A percentile compares a stretch with the other conserved stretches of the same genome.
phyloP scores from a whole-genome alignment of 768 basidiomycete genomes.

The Hygrocybe coccinea region DNA sequence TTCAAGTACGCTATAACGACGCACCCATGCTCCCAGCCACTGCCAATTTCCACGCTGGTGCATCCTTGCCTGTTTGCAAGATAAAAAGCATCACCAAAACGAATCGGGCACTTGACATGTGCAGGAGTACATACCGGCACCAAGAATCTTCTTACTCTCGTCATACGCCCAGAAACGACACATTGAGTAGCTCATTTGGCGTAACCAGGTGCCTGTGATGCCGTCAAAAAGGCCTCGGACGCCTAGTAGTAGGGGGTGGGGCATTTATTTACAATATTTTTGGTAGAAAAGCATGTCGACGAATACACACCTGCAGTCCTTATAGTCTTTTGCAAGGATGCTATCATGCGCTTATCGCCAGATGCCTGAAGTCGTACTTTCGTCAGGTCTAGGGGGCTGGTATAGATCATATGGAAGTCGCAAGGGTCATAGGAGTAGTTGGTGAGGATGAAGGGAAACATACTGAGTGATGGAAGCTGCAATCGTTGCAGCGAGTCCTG shows the following conservation, averaged over 20 bases:
- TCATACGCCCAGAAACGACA: conserved; percentile 95
- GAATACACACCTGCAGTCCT: conserved; percentile 60
- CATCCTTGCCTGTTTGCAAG: conserved; percentile 40
- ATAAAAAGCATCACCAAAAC: neutral
- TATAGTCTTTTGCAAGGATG: conserved; percentile 77
- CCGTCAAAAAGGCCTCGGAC: conserved; percentile 77
- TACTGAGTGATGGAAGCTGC: conserved; percentile 87
- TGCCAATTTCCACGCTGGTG: conserved; percentile 78
- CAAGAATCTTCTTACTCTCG: conserved; percentile 79
- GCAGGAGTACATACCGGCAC: conserved; percentile 38
- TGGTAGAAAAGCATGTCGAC: conserved; percentile 3
- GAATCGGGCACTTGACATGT: neutral
- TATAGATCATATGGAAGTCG: neutral
- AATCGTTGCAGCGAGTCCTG: conserved; percentile 76
- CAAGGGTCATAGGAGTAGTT: neutral
- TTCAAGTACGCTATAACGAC: conserved; percentile 18
- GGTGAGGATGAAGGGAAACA: conserved; percentile 20
- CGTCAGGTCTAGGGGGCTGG: conserved; percentile 78
- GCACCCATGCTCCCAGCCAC: conserved; percentile 81
- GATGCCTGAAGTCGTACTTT: conserved; percentile 90
- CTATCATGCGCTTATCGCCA: conserved; percentile 87
- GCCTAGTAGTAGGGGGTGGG: conserved; percentile 42
- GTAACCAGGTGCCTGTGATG: conserved; percentile 81
- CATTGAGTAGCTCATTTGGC: conserved; percentile 90
- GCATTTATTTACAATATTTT: conserved; percentile 18